Evolutionary conservation across 345 rosid genomes (phyloP).

Genomic region (Sapria himalayana): DNA sequence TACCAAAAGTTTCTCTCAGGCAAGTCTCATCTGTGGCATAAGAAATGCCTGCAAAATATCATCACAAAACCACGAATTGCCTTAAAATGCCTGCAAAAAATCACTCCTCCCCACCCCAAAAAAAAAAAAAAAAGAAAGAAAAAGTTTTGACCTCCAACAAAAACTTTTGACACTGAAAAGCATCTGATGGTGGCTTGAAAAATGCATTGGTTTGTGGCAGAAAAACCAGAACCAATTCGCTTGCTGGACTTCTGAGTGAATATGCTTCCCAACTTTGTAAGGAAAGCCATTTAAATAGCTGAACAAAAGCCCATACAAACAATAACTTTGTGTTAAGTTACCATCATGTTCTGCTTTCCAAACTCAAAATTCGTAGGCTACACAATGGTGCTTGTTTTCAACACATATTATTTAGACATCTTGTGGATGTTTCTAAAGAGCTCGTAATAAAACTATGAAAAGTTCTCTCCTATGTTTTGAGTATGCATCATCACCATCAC

Average conservation of each 20-base stretch:
- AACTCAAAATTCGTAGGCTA: too few species aligned
- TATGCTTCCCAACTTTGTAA: constrained; percentile 50
- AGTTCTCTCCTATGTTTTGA: too few species aligned
- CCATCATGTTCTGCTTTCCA: too few species aligned
- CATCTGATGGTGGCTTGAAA: constrained; percentile 46
- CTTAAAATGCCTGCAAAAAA: not conserved
- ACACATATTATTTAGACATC: too few species aligned
- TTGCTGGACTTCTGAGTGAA: constrained; percentile 42
- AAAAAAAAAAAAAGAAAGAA: not conserved
- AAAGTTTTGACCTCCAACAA: constrained; percentile 78
- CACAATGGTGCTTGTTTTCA: too few species aligned
- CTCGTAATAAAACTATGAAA: too few species aligned
- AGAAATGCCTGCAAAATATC: constrained; percentile 36
- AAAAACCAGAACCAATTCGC: constrained; percentile 23
- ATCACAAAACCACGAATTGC: not conserved
- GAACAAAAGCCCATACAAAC: constrained; percentile 1
- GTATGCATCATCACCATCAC: too few species aligned
- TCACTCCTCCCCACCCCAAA: not conserved
- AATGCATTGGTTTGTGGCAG: constrained; percentile 40
- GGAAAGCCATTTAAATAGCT: constrained; percentile 52
- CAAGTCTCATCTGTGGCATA: constrained; percentile 43
- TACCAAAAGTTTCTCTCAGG: constrained; percentile 46
- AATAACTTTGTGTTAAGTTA: not conserved
- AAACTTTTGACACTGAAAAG: constrained; percentile 67
- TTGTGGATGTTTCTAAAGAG: too few species aligned